These are phyloP conservation scores for Hamamelis virginiana DNA, from an alignment of 164 flowering plant species.

Conservation along the genomic window DNA sequence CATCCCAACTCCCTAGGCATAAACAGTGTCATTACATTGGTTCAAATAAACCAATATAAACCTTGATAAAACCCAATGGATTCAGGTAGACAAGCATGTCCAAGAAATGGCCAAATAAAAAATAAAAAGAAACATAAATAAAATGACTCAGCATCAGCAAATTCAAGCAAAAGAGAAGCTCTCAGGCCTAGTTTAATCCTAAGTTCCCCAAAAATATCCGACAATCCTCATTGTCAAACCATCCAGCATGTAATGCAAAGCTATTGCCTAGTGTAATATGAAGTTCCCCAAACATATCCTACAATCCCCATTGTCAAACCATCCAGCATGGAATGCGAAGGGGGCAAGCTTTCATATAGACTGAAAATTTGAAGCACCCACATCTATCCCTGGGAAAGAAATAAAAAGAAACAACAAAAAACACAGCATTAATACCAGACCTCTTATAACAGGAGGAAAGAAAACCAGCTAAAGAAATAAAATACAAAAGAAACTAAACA, in stretches of 20 bases:
- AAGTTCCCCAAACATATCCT: too few relatives aligned
- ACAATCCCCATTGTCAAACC: background rate
- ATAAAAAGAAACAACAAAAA: background rate
- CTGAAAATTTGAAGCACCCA: background rate
- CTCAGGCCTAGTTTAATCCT: too few relatives aligned
- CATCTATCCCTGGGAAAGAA: slow-evolving; percentile 1
- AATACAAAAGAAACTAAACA: background rate
- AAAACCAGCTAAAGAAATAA: background rate
- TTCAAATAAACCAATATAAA: too few relatives aligned
- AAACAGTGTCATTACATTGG: too few relatives aligned
- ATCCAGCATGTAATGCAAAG: background rate
- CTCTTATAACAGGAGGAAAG: background rate
- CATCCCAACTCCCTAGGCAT: too few relatives aligned
- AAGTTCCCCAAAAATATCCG: background rate
- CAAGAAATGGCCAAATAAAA: too few relatives aligned
- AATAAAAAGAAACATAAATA: too few relatives aligned
- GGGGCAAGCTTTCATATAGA: background rate
- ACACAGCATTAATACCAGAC: background rate
- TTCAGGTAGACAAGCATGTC: too few relatives aligned
- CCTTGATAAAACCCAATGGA: too few relatives aligned
- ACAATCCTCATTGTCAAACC: background rate
- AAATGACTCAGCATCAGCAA: too few relatives aligned
- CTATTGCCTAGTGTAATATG: too few relatives aligned
- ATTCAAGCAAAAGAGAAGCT: too few relatives aligned
- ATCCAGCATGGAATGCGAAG: background rate